These are phyloP conservation scores for Trametes cubensis DNA, from an alignment of 768 basidiomycete genomes.

Conservation along the genomic window DNA sequence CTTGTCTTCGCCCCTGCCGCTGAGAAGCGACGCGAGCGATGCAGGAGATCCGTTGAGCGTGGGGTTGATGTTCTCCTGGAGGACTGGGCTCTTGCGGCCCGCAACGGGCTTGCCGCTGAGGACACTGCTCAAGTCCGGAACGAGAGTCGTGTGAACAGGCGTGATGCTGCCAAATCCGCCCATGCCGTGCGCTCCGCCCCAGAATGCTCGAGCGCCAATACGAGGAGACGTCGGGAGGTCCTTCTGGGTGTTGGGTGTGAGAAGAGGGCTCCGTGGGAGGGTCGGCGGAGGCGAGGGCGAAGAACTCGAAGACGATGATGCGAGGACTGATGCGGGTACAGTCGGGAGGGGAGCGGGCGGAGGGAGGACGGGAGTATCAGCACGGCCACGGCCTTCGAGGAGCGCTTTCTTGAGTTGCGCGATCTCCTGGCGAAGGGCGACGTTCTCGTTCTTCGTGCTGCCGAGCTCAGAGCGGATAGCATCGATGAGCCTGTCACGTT, in stretches of 20 bases:
- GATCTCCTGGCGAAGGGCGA: constrained; percentile 79
- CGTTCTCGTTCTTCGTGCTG: constrained; percentile 77
- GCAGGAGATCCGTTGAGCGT: constrained; percentile 50
- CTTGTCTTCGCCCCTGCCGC: constrained; percentile 36
- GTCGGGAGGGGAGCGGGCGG: constrained; percentile 46
- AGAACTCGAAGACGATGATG: constrained; percentile 16
- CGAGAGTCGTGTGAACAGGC: constrained; percentile 80
- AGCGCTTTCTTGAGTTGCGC: constrained; percentile 72
- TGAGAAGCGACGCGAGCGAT: constrained; percentile 39
- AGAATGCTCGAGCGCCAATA: constrained; percentile 62
- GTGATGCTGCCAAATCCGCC: constrained; percentile 69
- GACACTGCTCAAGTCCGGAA: constrained; percentile 59
- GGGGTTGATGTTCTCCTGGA: constrained; percentile 84
- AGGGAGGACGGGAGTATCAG: constrained; percentile 44
- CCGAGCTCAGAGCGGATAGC: constrained; percentile 85
- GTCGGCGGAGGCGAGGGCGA: constrained; percentile 23
- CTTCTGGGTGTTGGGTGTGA: constrained; percentile 76
- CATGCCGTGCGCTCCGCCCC: constrained; percentile 65
- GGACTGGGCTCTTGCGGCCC: constrained; percentile 34
- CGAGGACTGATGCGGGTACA: constrained; percentile 32
- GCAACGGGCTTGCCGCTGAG: constrained; percentile 35
- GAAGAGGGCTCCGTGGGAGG: constrained; percentile 35
- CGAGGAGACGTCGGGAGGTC: constrained; percentile 70
- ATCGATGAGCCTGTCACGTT: constrained; percentile 88
- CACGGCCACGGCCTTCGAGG: constrained; percentile 61